Percentiles rank a stretch among this genome's conserved stretches.
Evolutionary conservation across 306 rosid species (phyloP).

Genomic region (Trifolium dubium): DNA sequence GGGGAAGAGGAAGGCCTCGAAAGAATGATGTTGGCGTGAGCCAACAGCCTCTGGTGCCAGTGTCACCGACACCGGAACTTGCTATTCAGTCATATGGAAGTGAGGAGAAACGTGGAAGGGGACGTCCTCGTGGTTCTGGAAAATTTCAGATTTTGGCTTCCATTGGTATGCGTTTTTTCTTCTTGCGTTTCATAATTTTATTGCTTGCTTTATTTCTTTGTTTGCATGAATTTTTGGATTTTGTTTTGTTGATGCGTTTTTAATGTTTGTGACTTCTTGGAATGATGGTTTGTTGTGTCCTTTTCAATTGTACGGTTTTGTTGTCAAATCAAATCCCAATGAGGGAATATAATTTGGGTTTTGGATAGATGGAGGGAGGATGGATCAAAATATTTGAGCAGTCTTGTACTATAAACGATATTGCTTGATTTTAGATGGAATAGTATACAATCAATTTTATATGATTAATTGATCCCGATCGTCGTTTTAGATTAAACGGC

Average conservation of each 20-base stretch:
- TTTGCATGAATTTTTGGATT: not conserved
- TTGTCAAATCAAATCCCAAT: not conserved
- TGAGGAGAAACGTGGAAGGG: slow-evolving; percentile 44
- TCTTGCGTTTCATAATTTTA: not conserved
- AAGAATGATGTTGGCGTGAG: slow-evolving; percentile 23
- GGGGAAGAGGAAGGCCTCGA: slow-evolving; percentile 60
- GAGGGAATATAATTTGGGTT: not conserved
- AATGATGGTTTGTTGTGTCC: not conserved
- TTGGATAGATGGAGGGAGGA: not conserved
- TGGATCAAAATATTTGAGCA: no score
- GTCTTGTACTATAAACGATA: not conserved
- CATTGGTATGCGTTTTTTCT: slow-evolving; percentile 43
- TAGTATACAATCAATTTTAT: no score
- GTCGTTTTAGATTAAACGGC: no score
- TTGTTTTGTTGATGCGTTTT: not conserved
- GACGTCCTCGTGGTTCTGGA: slow-evolving; percentile 66
- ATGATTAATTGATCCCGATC: no score
- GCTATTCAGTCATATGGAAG: not conserved
- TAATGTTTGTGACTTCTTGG: not conserved
- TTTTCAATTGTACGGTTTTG: not conserved
- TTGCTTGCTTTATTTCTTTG: not conserved
- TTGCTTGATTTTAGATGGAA: not conserved
- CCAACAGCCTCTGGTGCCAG: not conserved
- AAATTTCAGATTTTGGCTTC: slow-evolving; percentile 58
- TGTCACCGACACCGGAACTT: slow-evolving; percentile 4